Evolutionary conservation across 176 grass and related monocot species (phyloP), one percentile per base, ranked within the genome.

Genomic region (Carex pumila): DNA sequence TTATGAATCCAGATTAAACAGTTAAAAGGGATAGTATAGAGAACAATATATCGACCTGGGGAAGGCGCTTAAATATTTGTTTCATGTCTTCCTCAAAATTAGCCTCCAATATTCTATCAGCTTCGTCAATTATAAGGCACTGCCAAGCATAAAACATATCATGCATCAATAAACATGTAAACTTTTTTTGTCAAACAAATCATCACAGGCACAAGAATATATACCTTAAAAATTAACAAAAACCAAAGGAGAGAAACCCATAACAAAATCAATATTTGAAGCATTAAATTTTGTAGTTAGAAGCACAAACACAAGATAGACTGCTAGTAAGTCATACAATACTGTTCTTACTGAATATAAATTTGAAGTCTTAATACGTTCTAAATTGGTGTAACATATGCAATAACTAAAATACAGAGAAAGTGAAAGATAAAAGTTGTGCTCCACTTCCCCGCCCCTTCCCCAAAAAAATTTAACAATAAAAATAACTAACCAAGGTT

Each of bases 11-110:
- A 41, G 36, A 70, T 15, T 9, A 41, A 70, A 55, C 12, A 57
- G 0, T 18, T 57, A 14, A 78, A 78, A 32, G 6, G 22, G 22
- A 34, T 74, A 54, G 41, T 41, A 73, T 21, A 75, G 41, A 61
- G 9, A 62, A 49, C 29, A 85, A 64, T 6, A 81, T 47, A 70
- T 57, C 29, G 90, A 98, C 95, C 92, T 90, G 81, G 43, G 95
- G 95, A 63, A 98, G 83, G 59, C 86, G 86, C 79, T 98, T 98
- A 91, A 98, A 98, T 90, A 98, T 98, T 77, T 98, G 92, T 83
- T 98, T 98, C 95, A 98, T 95, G 65, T 98, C 95, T 90, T 98
- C 95, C 75, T 98, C 95, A 86, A 98, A 98, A 80, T 98, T 98
- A 19, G 87, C 86, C 76, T 98, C 95, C 31, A 98, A 89, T 86